phyloP scores from a whole-genome alignment of 2,329 filamentous ascomycete genomes.

The Mycogone perniciosa region DNA sequence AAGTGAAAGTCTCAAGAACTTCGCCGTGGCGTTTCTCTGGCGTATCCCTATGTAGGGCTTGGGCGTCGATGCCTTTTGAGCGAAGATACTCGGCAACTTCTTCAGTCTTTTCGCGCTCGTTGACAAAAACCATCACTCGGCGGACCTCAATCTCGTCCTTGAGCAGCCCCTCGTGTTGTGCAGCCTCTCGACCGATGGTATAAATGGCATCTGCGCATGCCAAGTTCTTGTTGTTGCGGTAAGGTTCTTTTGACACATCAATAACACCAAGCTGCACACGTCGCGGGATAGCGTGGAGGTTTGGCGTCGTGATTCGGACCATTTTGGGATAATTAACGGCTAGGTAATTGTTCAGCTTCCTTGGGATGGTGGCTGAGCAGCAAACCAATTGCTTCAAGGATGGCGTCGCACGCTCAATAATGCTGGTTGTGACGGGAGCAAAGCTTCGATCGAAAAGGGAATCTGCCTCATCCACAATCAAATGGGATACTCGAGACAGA shows the following conservation, averaged over 20 bases:
- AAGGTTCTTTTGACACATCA: conserved; percentile 86
- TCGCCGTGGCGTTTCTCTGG: conserved; percentile 70
- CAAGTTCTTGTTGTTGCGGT: conserved; percentile 84
- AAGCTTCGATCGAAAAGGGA: conserved; percentile 93
- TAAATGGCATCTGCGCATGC: conserved; percentile 95
- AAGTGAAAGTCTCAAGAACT: conserved; percentile 69
- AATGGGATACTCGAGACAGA: conserved; percentile 80
- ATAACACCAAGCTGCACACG: conserved; percentile 91
- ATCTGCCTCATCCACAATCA: conserved; percentile 93
- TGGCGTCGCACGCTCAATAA: conserved; percentile 75
- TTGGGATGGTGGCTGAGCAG: conserved; percentile 93
- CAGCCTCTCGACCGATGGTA: conserved; percentile 75
- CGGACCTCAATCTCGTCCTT: conserved; percentile 61
- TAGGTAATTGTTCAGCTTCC: conserved; percentile 81
- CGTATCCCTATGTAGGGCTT: conserved; percentile 79
- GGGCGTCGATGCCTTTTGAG: conserved; percentile 81
- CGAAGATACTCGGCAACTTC: conserved; percentile 73
- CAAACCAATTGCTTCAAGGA: conserved; percentile 82
- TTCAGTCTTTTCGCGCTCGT: conserved; percentile 84
- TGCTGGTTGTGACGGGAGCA: conserved; percentile 69
- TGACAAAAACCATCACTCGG: conserved; percentile 91
- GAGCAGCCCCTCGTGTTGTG: conserved; percentile 49
- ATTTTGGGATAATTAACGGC: conserved; percentile 76
- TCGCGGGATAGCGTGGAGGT: conserved; percentile 90
- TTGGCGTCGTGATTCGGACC: conserved; percentile 82